These are phyloP conservation scores for Trametes villosa DNA, from an alignment of 768 basidiomycete species.

Conservation along the genomic window DNA sequence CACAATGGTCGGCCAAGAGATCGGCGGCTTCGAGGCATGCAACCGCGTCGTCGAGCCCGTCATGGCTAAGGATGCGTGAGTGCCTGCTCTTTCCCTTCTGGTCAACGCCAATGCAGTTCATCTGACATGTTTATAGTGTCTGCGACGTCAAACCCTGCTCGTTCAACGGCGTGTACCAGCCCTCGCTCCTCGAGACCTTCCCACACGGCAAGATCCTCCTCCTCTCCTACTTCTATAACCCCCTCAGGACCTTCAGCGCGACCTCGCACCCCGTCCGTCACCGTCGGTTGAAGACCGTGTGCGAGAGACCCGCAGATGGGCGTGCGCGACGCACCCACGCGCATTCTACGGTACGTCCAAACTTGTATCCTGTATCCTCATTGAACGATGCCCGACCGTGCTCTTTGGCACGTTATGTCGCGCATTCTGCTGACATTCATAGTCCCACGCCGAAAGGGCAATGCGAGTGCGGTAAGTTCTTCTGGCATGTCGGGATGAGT, in stretches of 20 bases:
- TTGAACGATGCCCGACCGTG: no score
- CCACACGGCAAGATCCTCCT: conserved; percentile 82
- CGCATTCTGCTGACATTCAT: no score
- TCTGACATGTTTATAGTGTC: conserved; percentile 49
- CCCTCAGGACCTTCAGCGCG: conserved; percentile 74
- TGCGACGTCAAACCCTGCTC: conserved; percentile 95
- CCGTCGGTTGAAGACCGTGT: conserved; percentile 67
- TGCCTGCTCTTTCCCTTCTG: conserved; percentile 24
- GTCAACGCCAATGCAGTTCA: not conserved
- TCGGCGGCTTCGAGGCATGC: conserved; percentile 88
- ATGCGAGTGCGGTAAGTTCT: no score
- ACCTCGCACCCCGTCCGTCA: conserved; percentile 28
- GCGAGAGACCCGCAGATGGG: conserved; percentile 71
- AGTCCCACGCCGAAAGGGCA: no score
- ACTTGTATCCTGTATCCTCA: no score
- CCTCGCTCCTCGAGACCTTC: conserved; percentile 88
- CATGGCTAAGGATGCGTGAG: conserved; percentile 93
- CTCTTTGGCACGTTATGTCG: no score
- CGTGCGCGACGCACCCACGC: no score
- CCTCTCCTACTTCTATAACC: conserved; percentile 99
- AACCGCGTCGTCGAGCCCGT: conserved; percentile 82
- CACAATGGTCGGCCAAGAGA: conserved; percentile 82
- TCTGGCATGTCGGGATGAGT: no score
- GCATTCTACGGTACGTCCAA: no score
- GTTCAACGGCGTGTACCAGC: conserved; percentile 97